Base-by-base conservation (phyloP, 768 basidiomycete genomes). In the Candolleomyces eurysporus region DNA sequence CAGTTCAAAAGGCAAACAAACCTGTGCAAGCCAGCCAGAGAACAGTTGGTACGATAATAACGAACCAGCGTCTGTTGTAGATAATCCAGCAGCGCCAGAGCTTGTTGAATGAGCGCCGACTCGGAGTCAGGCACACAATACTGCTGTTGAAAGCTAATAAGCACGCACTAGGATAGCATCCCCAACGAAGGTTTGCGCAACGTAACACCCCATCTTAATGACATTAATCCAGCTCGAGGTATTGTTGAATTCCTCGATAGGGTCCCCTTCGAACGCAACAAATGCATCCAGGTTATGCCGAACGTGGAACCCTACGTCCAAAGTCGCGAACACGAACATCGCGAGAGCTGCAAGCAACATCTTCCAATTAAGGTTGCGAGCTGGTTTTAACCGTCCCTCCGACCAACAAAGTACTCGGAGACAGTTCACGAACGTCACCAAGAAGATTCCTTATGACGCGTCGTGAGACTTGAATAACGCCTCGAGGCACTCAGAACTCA, bases 221-320 rank as follows among this genome's bases (percentile, higher is more conserved):
- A 80, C 76, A 59, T 76, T 76, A 19, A 79, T 67, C 78, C 76
- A 77, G 50, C 73, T 65, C 0, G 73, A 72, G 0, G 75, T 76
- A 52, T 75, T 54, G 16, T 69, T 64, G 57, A 81, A 78, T 11
- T 67, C 67, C 43, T 72, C 71, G 8, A 67, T 71, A 0, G 78
- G 68, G 48, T 73, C 69, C 3, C 73, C 75, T 7, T 65, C 52
- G 57, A 71, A 73, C 30, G 67, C 70, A n/a, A 81, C 68, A 58
- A 79, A 80, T 0, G 76, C 78, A 19, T 78, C 73, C 14, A 82
- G 65, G 60, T 78, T 77, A 61, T 78, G 77, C 17, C 72, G 72
- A 5, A 81, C 67, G 40, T 75, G 73, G 55, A 79, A 77, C 11
- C 75, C 73, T 21, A 79, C 74, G 61, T 81, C 77, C 61, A 79